Percentiles rank a stretch among this genome's conserved stretches.
These are phyloP conservation scores for Capronia coronata DNA, from an alignment of 2,329 filamentous ascomycete genomes.

Conservation along the genomic window DNA sequence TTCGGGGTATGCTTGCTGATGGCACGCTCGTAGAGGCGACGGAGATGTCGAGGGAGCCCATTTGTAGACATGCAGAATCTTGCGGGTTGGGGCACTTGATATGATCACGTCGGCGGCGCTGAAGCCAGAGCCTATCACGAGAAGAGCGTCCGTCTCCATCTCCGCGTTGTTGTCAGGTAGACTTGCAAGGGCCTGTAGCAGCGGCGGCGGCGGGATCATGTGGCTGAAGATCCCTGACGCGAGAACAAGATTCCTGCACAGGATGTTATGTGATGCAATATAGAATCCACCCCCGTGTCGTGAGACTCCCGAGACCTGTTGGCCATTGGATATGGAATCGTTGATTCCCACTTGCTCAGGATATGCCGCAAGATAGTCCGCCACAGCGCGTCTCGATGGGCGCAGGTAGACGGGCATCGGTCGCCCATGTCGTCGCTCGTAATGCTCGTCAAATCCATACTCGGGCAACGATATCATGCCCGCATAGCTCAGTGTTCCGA, in stretches of 20 bases:
- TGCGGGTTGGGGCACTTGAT: constrained; percentile 45
- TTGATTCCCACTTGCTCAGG: constrained; percentile 48
- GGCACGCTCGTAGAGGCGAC: constrained; percentile 53
- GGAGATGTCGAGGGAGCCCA: constrained; percentile 53
- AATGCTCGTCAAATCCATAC: constrained; percentile 52
- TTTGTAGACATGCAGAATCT: constrained; percentile 54
- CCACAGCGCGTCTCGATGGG: constrained; percentile 50
- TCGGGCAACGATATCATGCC: constrained; percentile 56
- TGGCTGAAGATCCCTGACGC: constrained; percentile 55
- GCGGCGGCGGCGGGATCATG: constrained; percentile 45
- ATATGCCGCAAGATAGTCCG: constrained; percentile 51
- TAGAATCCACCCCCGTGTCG: constrained; percentile 44
- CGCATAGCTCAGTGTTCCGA: constrained; percentile 56
- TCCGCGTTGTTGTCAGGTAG: neutral
- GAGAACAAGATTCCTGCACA: constrained; percentile 52
- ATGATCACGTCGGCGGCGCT: constrained; percentile 57
- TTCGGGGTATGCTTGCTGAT: constrained; percentile 56
- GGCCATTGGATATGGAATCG: constrained; percentile 41
- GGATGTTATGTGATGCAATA: constrained; percentile 47
- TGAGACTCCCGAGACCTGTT: constrained; percentile 40
- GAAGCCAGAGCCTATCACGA: constrained; percentile 57
- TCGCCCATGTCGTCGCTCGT: constrained; percentile 38
- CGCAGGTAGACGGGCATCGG: constrained; percentile 48
- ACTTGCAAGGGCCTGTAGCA: constrained; percentile 44
- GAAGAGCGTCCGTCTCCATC: constrained; percentile 29